Evolutionary conservation across 139 green algal species (phyloP), one percentile per base, ranked within the genome.

Genomic region (Axilococcus clingmanii): DNA sequence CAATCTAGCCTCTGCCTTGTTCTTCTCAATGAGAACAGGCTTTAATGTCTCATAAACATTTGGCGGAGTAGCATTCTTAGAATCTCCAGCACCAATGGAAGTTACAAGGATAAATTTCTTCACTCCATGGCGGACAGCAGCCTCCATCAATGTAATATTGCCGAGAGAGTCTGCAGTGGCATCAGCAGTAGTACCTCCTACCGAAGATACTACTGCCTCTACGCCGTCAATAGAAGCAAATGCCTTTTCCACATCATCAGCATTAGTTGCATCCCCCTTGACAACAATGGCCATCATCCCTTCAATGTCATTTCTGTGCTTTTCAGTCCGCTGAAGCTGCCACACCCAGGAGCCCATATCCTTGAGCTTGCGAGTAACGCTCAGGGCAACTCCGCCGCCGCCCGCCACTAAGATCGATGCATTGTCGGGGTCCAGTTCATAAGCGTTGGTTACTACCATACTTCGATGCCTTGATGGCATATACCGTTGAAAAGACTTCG

Each of bases 81-180:
- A 83, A 50, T 88, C 69, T 8, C 88, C 91, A 17, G 80, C 85
- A 33, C 92, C 91, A 16, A 99, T 94, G 58, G 63, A 85, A 11
- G 91, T 96, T 12, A 98, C 79, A n/a, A 99, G 79, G 5, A 99
- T 59, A 60, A 99, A 99, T 64, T 89, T 89, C 62, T 89, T 88
- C 5, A 95, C 85, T 19, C 90, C 88, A 43, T 88, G 87, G 38
- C 71, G 69, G 22, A 72, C 60, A 24, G 89, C 89, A 9, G 79
- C 87, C 29, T 94, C 72, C 35, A 99, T 99, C 14, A 97, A 52
- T 63, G 95, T 95, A 72, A 97, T 96, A 78, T 95, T 97, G 35
- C 88, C 92, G 58, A 78, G 40, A 4, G 63, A 79, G 69, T 97
- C 89, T 14, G 77, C 80, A 0, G 31, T 40, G 2, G 84, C 74